These are phyloP conservation scores for Sporothrix curviconia DNA, from an alignment of 2,329 filamentous ascomycete species.

Conservation along the genomic window DNA sequence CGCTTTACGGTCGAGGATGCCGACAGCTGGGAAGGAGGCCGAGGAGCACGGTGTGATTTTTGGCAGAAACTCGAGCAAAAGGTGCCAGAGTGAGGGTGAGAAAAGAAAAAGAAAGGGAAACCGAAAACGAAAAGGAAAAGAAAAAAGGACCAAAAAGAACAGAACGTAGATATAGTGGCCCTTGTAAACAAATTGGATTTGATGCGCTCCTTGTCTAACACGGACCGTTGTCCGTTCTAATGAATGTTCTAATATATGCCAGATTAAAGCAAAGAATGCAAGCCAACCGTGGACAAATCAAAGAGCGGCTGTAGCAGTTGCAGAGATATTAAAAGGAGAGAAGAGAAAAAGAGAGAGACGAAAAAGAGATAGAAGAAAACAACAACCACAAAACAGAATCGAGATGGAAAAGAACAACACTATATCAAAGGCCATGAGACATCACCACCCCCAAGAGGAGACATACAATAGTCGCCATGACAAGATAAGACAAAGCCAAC, in stretches of 20 bases:
- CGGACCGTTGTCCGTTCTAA: background rate
- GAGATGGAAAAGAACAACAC: no score
- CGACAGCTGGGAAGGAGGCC: slow-evolving; percentile 36
- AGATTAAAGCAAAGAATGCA: background rate
- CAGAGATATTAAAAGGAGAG: background rate
- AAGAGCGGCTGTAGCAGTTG: no score
- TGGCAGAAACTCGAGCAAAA: slow-evolving; percentile 24
- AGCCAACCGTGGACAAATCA: no score
- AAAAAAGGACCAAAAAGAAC: background rate
- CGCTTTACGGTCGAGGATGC: slow-evolving; percentile 35
- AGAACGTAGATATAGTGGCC: no score
- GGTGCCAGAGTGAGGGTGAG: background rate
- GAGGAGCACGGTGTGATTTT: slow-evolving; percentile 36
- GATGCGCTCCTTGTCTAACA: background rate
- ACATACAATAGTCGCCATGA: no score
- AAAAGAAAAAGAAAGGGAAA: background rate
- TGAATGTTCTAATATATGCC: slow-evolving; percentile 8
- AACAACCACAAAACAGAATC: background rate
- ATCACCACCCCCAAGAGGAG: no score
- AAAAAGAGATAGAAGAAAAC: background rate
- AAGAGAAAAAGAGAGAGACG: background rate
- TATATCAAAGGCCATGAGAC: no score
- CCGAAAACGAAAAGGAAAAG: background rate
- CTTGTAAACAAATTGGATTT: no score
- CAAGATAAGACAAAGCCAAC: background rate